Evolutionary conservation across 768 basidiomycete species (phyloP), one percentile per base, ranked within the genome.

Genomic region (Tremella mesenterica): DNA sequence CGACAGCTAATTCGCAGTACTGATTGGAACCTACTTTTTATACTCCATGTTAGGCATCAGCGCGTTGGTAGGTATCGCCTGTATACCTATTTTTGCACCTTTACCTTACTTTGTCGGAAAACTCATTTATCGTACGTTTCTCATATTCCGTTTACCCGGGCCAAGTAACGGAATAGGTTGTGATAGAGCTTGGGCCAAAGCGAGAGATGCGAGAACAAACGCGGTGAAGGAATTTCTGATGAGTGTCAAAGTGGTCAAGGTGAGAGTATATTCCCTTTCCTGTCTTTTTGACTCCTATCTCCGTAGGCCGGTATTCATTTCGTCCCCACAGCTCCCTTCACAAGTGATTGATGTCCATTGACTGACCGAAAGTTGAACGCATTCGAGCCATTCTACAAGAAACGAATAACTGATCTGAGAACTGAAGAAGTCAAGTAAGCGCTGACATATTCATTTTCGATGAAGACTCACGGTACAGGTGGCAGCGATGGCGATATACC

Each of bases 201-300:
- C 58, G 0, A 39, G 63, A 18, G 70, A 71, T 52, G 65, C 65
- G 0, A 53, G 67, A 20, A 63, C 56, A 0, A 51, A 56, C 5
- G 67, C 67, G 2, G 57, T 69, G 43, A 65, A 67, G 27, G 70
- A 71, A 50, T 54, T 67, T 21, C 43, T 71, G n/a, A 33, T 62
- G 8, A 58, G 67, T 14, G 59, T 65, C 59, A 71, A 69, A 46
- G 67, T 67, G 1, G 60, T 71, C 65, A 71, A 71, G 50, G 67
- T 69, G 23, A 21, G 63, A 56, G 20, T n/a, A 1, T 4, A 27
- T n/a, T n/a, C n/a, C n/a, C n/a, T n/a, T n/a, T n/a, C n/a, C n/a
- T n/a, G n/a, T n/a, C n/a, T n/a, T n/a, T n/a, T n/a, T n/a, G n/a
- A n/a, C n/a, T n/a, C n/a, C n/a, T n/a, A n/a, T n/a, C n/a, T n/a